phyloP scores from a whole-genome alignment of 1,139 yeast genomes.

The Taphrina sp. region DNA sequence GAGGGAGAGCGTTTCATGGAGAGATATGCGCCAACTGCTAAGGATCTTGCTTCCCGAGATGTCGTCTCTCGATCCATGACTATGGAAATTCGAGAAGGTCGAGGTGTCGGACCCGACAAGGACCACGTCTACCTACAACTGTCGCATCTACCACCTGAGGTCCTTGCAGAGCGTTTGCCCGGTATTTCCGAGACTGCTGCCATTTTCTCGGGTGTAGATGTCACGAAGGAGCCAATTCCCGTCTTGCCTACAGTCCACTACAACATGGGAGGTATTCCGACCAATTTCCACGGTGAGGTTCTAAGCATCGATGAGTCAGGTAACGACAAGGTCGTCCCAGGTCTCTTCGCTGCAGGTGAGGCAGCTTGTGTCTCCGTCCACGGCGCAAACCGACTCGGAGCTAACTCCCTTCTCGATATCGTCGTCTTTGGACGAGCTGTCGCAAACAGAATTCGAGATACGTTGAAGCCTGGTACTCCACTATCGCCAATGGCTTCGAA shows the following conservation, averaged over 20 bases:
- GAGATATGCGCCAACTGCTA: constrained; percentile 98
- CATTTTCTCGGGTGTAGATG: constrained; percentile 98
- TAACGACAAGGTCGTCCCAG: constrained; percentile 87
- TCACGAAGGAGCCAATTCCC: constrained; percentile 98
- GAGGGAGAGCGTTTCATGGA: constrained; percentile 99
- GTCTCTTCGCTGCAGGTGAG: constrained; percentile 97
- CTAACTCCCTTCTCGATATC: constrained; percentile 94
- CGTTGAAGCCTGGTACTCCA: constrained; percentile 84
- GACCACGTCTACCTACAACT: constrained; percentile 95
- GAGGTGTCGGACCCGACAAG: constrained; percentile 96
- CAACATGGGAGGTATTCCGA: constrained; percentile 99
- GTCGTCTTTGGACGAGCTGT: constrained; percentile 99
- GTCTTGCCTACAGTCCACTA: constrained; percentile 97
- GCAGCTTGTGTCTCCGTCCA: constrained; percentile 99
- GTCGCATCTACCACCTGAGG: constrained; percentile 88
- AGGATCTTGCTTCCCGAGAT: constrained; percentile 97
- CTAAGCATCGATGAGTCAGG: constrained; percentile 81
- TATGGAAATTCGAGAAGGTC: constrained; percentile 96
- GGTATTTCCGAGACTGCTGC: constrained; percentile 99
- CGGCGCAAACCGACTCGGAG: constrained; percentile 99
- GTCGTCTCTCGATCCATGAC: constrained; percentile 98
- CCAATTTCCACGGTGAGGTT: constrained; percentile 70
- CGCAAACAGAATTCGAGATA: constrained; percentile 82
- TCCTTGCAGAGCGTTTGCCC: constrained; percentile 92
- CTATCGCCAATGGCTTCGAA: constrained; percentile 77